Conservation (phyloP, 169 alveolate species). For the Plasmodium yoelii region DNA sequence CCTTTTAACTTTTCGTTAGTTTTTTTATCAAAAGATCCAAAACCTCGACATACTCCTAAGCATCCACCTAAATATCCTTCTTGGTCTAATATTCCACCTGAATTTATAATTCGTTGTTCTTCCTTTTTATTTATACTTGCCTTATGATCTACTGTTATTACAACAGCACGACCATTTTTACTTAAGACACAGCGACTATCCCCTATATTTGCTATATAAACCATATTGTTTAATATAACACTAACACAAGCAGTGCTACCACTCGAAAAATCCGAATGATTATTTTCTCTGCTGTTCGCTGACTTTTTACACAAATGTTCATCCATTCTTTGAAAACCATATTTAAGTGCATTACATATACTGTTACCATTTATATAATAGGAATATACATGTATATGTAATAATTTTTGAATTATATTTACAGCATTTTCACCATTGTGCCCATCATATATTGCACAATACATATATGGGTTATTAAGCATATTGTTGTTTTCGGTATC, state of each 20-base stretch:
- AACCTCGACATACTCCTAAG: constrained; percentile 95
- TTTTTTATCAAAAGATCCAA: constrained; percentile 96
- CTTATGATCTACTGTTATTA: constrained; percentile 97
- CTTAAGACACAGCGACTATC: constrained; percentile 98
- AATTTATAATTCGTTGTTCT: constrained; percentile 91
- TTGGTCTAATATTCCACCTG: constrained; percentile 97
- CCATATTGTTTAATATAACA: constrained; percentile 43
- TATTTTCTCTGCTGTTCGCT: constrained; percentile 79
- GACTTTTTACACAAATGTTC: constrained; percentile 80
- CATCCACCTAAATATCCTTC: constrained; percentile 96
- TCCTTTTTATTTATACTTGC: constrained; percentile 95
- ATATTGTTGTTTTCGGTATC: constrained; percentile 6
- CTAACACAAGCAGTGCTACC: constrained; percentile 76
- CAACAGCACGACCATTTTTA: constrained; percentile 93
- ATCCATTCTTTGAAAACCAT: constrained; percentile 79
- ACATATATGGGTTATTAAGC: constrained; percentile 38
- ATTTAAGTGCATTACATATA: constrained; percentile 77
- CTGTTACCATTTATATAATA: constrained; percentile 58
- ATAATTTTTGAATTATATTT: constrained; percentile 76
- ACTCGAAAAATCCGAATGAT: constrained; percentile 79
- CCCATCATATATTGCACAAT: constrained; percentile 85
- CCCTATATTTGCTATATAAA: constrained; percentile 97
- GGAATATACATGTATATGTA: constrained; percentile 77
- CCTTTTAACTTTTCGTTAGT: constrained; percentile 92
- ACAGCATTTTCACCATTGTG: constrained; percentile 87